Evolutionary conservation across 306 rosid species (phyloP).

Genomic region (Pyrus betulifolia): DNA sequence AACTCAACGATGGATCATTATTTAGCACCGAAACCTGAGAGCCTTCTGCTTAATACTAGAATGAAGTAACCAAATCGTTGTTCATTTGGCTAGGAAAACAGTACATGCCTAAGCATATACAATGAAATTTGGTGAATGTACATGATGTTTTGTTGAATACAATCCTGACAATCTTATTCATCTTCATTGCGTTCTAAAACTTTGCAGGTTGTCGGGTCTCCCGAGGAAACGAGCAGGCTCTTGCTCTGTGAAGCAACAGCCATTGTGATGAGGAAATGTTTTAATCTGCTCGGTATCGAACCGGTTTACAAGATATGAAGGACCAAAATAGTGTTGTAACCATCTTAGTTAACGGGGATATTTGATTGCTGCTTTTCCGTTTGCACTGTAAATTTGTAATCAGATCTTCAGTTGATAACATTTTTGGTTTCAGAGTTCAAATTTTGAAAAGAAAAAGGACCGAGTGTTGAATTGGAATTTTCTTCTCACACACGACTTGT

Average conservation of each 20-base stretch:
- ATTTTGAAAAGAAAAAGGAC: background rate
- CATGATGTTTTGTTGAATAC: background rate
- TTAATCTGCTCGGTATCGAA: constrained; percentile 71
- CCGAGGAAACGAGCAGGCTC: constrained; percentile 85
- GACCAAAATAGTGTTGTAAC: background rate
- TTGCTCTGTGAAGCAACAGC: constrained; percentile 94
- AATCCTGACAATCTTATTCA: background rate
- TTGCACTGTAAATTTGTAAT: background rate
- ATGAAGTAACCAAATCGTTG: no score
- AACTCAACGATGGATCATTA: background rate
- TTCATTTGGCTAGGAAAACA: no score
- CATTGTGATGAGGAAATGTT: constrained; percentile 82
- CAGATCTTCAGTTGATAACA: background rate
- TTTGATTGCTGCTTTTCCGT: background rate
- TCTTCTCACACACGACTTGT: background rate
- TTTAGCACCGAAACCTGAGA: no score
- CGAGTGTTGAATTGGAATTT: background rate
- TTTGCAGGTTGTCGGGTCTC: constrained; percentile 68
- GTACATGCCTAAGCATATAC: no score
- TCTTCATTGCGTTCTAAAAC: background rate
- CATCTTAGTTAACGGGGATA: background rate
- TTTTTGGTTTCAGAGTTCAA: background rate
- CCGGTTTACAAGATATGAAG: constrained; percentile 79
- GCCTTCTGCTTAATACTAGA: background rate
- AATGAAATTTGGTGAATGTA: background rate